phyloP scores from a whole-genome alignment of 169 alveolate genomes.

The Eimeria necatrix region DNA sequence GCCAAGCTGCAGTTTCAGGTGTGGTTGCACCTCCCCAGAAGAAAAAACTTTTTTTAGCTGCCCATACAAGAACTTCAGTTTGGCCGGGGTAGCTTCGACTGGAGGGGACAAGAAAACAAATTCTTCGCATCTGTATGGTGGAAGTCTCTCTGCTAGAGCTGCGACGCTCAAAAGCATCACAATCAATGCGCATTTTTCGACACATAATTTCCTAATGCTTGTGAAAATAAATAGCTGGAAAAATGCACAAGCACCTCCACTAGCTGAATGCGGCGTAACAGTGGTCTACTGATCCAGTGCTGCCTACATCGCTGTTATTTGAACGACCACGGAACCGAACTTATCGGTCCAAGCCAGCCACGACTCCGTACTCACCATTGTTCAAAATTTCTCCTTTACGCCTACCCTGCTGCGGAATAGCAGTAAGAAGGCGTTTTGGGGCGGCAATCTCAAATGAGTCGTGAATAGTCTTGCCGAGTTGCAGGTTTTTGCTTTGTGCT shows the following conservation, averaged over 20 bases:
- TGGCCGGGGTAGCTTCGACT: conserved; percentile 68
- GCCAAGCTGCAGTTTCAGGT: background rate
- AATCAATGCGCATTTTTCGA: background rate
- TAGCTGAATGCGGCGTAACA: too few species aligned
- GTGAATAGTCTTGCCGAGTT: conserved; percentile 30
- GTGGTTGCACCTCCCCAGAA: conserved; percentile 48
- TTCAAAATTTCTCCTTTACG: conserved; percentile 62
- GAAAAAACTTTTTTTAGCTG: conserved; percentile 63
- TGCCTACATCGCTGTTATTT: too few species aligned
- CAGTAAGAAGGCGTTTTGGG: conserved; percentile 63
- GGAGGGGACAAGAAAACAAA: conserved; percentile 78
- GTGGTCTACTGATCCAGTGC: too few species aligned
- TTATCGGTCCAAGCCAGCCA: too few species aligned
- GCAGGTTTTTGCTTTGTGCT: background rate
- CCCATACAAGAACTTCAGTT: conserved; percentile 40
- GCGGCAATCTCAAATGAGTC: conserved; percentile 66
- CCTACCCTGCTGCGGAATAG: conserved; percentile 73
- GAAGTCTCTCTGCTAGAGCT: conserved; percentile 79
- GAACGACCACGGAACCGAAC: too few species aligned
- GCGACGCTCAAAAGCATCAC: conserved; percentile 4
- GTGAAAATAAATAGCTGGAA: too few species aligned
- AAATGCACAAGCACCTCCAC: too few species aligned
- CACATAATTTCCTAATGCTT: background rate
- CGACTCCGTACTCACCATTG: conserved; percentile 23
- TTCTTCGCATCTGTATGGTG: conserved; percentile 77